Evolutionary conservation across 2,329 filamentous ascomycete genomes (phyloP).

Genomic region (Tolypocladium ovalisporum): DNA sequence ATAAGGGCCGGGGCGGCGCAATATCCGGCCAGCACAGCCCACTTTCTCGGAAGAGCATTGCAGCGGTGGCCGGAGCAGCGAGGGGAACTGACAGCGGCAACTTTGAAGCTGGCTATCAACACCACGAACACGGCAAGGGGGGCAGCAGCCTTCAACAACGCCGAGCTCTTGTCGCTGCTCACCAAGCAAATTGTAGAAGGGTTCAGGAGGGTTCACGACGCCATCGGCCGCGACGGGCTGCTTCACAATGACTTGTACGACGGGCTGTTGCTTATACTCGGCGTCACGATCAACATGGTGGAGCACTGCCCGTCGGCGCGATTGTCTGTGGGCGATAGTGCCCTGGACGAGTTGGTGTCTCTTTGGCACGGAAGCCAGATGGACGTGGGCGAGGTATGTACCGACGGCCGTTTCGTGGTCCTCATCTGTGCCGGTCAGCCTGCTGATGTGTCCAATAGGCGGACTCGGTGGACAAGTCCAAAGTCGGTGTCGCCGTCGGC

Average conservation of each 20-base stretch:
- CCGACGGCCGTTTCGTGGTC: no score
- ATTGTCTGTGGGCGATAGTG: slow-evolving; percentile 20
- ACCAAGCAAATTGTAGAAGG: slow-evolving; percentile 38
- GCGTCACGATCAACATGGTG: slow-evolving; percentile 77
- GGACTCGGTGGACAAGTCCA: slow-evolving; percentile 62
- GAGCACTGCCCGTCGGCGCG: slow-evolving; percentile 62
- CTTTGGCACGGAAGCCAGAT: slow-evolving; percentile 60
- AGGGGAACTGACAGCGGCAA: slow-evolving; percentile 14
- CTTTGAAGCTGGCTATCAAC: slow-evolving; percentile 60
- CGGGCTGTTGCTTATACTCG: slow-evolving; percentile 65
- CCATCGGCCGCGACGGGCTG: slow-evolving; percentile 35
- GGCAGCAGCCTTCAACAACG: slow-evolving; percentile 58
- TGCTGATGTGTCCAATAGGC: slow-evolving; percentile 31
- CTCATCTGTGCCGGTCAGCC: background rate
- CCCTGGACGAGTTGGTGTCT: slow-evolving; percentile 48
- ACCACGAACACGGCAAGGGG: slow-evolving; percentile 73
- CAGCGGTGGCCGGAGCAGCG: slow-evolving; percentile 17
- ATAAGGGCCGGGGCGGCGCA: slow-evolving; percentile 11
- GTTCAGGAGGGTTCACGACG: slow-evolving; percentile 35
- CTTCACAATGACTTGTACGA: slow-evolving; percentile 47
- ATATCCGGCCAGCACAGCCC: slow-evolving; percentile 17
- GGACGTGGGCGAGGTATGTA: slow-evolving; percentile 55
- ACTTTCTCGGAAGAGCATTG: slow-evolving; percentile 18
- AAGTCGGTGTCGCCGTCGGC: slow-evolving; percentile 72
- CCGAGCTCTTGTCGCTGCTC: slow-evolving; percentile 38